phyloP scores from a whole-genome alignment of 495 filamentous ascomycete species.

The Glutinoglossum americanum region DNA sequence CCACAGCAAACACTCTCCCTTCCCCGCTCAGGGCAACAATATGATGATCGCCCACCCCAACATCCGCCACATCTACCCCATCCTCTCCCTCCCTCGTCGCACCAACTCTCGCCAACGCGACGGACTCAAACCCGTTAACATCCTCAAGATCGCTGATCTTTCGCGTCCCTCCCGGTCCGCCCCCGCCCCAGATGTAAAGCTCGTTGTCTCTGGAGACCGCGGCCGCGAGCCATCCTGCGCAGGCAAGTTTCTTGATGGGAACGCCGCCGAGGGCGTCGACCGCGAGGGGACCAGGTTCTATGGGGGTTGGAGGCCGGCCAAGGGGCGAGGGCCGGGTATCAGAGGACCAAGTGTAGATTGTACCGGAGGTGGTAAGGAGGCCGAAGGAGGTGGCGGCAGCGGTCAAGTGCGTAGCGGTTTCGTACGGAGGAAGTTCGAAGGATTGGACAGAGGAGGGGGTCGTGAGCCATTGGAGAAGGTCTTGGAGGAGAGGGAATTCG shows the following conservation, averaged over 20 bases:
- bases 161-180: background rate
- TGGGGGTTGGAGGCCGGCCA: conserved; percentile 2
- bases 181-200: conserved; percentile 41
- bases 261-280: conserved; percentile 28
- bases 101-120: background rate
- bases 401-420: background rate
- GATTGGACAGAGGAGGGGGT: background rate
- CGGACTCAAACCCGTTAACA: background rate
- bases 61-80: conserved; percentile 28
- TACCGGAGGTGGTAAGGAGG: conserved; percentile 23
- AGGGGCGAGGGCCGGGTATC: conserved; percentile 21
- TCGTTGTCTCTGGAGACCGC: conserved; percentile 35
- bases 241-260: conserved; percentile 30
- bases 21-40: conserved; percentile 29
- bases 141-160: conserved; percentile 9
- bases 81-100: conserved; percentile 11
- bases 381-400: conserved; percentile 19
- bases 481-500: background rate
- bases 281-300: conserved; percentile 14
- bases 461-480: background rate
- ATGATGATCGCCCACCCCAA: conserved; percentile 35
- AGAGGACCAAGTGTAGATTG: conserved; percentile 40
- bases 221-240: conserved; percentile 30
- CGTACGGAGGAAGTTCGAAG: background rate
- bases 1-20: conserved; percentile 31